Conservation (phyloP, 108 stramenopile genomes). For the Conticribra weissflogii region DNA sequence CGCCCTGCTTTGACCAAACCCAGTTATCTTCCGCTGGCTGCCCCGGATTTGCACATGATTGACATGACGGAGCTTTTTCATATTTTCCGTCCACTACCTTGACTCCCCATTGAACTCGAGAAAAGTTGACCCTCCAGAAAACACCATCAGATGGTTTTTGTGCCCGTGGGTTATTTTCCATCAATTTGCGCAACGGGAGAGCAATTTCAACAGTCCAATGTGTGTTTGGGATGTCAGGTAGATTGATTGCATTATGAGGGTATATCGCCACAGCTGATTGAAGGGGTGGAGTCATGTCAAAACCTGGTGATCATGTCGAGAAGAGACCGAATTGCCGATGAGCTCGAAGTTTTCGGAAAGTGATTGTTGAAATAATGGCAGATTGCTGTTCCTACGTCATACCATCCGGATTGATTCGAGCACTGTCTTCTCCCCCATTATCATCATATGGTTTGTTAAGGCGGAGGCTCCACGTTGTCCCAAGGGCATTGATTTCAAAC, state of each 20-base stretch:
- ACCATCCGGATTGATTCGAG: constrained; percentile 69
- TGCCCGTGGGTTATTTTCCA: constrained; percentile 23
- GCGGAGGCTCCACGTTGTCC: constrained; percentile 87
- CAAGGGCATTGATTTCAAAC: constrained; percentile 87
- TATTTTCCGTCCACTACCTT: constrained; percentile 25
- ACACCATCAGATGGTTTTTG: constrained; percentile 32
- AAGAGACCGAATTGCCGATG: too few species aligned
- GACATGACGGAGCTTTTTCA: constrained; percentile 42
- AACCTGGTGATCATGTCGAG: constrained; percentile 61
- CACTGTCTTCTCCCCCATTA: constrained; percentile 77
- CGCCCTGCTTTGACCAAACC: constrained; percentile 42
- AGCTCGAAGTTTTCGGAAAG: too few species aligned
- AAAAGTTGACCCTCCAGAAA: constrained; percentile 51
- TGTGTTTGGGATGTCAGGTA: constrained; percentile 31
- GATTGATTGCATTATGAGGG: constrained; percentile 39
- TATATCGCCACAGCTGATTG: constrained; percentile 32
- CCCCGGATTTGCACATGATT: constrained; percentile 37
- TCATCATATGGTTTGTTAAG: constrained; percentile 87
- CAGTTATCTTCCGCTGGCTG: constrained; percentile 44
- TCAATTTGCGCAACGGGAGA: constrained; percentile 42
- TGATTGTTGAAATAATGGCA: too few species aligned
- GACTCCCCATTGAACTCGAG: constrained; percentile 52
- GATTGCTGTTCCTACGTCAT: too few species aligned
- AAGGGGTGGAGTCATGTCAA: constrained; percentile 68
- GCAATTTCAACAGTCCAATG: constrained; percentile 51